Evolutionary conservation across 139 green algal species (phyloP), one percentile per base, ranked within the genome.

Genomic region (Gonium pectorale): DNA sequence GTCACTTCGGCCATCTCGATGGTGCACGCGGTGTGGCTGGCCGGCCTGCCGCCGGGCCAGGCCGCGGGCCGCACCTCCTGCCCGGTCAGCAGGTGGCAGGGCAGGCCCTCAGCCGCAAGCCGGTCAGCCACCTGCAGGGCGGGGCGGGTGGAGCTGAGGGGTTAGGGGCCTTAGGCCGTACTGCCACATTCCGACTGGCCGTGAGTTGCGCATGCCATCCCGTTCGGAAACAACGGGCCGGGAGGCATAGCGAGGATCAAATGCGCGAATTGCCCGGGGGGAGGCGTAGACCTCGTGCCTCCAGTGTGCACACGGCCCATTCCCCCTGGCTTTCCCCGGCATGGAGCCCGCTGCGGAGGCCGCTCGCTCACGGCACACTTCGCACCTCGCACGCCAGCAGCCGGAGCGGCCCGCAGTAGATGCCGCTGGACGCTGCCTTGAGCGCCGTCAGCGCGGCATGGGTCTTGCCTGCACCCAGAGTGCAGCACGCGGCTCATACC

Each of bases 391-490:
- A 88, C 1, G 97, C 97, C 72, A 99, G 90, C 87, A 99, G 91
- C 22, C 97, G 87, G 60, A 99, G 94, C 11, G 97, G 97, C 4
- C 93, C 96, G 85, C 94, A 98, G 93, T 99, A 99, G 22, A 99
- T 75, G 6, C 97, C 97, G 0, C 84, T 90, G 0, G 51, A 41
- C 0, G 95, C 95, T 2, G 79, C 85, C 37, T 80, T 89, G 74
- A 98, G 92, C 0, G 93, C 94, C 78, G 92, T n/a, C 67, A 94
- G 86, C 3, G 97, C 97, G 4, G 92, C 82, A 87, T 98, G 95
- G 38, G 97, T 99, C 91, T 99, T 99, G 80, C 97, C 91, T 97
- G 94, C 98, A 98, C n/a, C n/a, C n/a, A n/a, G n/a, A n/a, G n/a
- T n/a, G n/a, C n/a, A n/a, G n/a, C n/a, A n/a, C n/a, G n/a, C n/a